Base-by-base conservation (phyloP, 1,139 yeast species). In the Saccharomyces pastorianus region DNA sequence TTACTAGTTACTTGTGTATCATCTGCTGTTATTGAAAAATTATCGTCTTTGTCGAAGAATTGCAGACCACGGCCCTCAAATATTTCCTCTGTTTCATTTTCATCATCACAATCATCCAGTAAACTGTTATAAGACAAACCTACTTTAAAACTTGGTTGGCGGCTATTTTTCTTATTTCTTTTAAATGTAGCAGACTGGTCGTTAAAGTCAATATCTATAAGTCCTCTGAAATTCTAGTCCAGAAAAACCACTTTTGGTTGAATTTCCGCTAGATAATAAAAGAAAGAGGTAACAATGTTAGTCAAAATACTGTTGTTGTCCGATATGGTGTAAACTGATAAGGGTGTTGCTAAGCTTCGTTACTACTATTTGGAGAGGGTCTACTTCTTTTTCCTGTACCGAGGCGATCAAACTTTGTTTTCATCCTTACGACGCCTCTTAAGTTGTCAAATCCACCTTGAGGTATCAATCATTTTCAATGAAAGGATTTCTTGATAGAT, bases 91-190 rank as follows among this genome's bases (percentile, higher is more conserved):
- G 27, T 47, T n/a, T 50, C 59, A 14, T 50, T 47, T 6, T 51
- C 59, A 14, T 55, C 53, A 6, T 58, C 61, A 6, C 56, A 56
- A 23, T 59, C 63, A 56, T 64, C 68, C 14, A 64, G 14, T 6
- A 64, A 48, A 6, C 58, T 51, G 50, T 66, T 64, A 47, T 63
- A 62, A 8, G 55, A 50, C 28, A 64, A 31, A 5, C 60, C 60
- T 1, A 64, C 57, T 23, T 57, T 62, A 38, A 64, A 63, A 29
- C 54, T 50, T 55, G 59, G 54, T 56, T 56, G 57, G 59, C 56
- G 55, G 51, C 42, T 48, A 38, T 42, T 46, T 31, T 47, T 51
- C 14, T 48, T 51, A 17, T 46, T 17, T 25, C 44, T 38, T 38
- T 38, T 38, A 5, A 17, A 38, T 20, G n/a, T 4, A 20, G 6